phyloP scores from a whole-genome alignment of 331 rosid genomes.

The Malus hybrid region DNA sequence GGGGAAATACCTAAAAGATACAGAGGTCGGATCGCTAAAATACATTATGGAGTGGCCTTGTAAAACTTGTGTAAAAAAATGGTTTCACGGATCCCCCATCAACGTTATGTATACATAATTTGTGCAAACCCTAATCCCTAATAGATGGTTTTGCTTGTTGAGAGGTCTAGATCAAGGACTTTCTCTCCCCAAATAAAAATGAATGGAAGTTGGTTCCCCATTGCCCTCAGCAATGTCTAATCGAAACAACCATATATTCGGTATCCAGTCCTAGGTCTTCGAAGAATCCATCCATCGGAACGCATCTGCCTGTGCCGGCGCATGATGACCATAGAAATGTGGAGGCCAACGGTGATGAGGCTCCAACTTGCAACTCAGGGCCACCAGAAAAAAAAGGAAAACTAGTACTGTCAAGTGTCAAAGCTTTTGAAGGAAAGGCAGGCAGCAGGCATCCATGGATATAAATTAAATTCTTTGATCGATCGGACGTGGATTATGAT shows the following conservation, averaged over 20 bases:
- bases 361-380: constrained; percentile 14
- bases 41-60: too few species aligned
- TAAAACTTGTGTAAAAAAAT: too few species aligned
- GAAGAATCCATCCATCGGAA: neutral
- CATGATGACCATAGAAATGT: neutral
- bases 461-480: constrained; percentile 7
- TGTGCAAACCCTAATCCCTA: too few species aligned
- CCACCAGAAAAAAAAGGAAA: neutral
- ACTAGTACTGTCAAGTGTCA: neutral
- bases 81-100: too few species aligned
- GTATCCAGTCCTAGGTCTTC: neutral
- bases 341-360: neutral
- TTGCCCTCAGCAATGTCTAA: neutral
- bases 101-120: too few species aligned
- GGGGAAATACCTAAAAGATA: too few species aligned
- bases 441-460: neutral
- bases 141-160: too few species aligned
- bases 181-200: neutral
- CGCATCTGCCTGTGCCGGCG: neutral
- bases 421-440: constrained; percentile 12
- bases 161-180: too few species aligned
- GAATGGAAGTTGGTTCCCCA: constrained; percentile 2
- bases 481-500: constrained; percentile 24
- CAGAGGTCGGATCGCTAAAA: fast-evolving
- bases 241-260: neutral